Percentiles rank a stretch among this genome's conserved stretches.
Conservation (phyloP, 2,329 filamentous ascomycete genomes). For the Huntiella omanensis region DNA sequence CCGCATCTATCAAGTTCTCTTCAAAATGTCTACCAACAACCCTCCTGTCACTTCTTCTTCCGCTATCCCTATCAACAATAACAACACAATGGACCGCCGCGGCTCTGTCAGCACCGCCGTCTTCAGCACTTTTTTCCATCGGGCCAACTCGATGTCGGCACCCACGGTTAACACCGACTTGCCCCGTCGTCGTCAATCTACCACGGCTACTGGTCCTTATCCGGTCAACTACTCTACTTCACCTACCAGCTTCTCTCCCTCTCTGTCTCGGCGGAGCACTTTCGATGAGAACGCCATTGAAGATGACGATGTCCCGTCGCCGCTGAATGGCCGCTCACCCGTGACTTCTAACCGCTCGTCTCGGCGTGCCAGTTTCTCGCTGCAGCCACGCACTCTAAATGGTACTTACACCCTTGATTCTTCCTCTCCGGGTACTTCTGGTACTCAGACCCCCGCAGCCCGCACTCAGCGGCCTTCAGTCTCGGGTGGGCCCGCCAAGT, state of each 20-base stretch:
- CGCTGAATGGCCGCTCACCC: slow-evolving; percentile 5
- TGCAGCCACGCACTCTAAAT: slow-evolving; percentile 5
- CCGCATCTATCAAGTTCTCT: neutral
- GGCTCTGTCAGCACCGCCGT: slow-evolving; percentile 38
- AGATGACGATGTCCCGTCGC: slow-evolving; percentile 38
- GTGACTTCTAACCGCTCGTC: slow-evolving; percentile 4
- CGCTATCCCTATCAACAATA: slow-evolving; percentile 15
- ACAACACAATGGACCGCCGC: slow-evolving; percentile 26
- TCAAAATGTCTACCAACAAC: neutral
- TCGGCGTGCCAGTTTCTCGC: slow-evolving; percentile 9
- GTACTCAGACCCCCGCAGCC: neutral
- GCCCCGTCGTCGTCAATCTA: slow-evolving; percentile 42
- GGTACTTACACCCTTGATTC: slow-evolving; percentile 6
- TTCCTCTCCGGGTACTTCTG: neutral
- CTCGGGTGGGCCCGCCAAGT: slow-evolving; percentile 2
- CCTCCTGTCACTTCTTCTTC: neutral
- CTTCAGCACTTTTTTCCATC: slow-evolving; percentile 36
- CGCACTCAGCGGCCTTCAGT: neutral
- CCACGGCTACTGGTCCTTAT: slow-evolving; percentile 3
- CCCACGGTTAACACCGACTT: slow-evolving; percentile 24
- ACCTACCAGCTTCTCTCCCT: neutral
- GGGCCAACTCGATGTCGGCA: slow-evolving; percentile 32
- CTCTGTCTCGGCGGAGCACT: slow-evolving; percentile 46
- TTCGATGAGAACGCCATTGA: slow-evolving; percentile 57
- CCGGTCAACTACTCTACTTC: neutral